Evolutionary conservation across 2,329 filamentous ascomycete species (phyloP).

Genomic region (Fusarium sp.): DNA sequence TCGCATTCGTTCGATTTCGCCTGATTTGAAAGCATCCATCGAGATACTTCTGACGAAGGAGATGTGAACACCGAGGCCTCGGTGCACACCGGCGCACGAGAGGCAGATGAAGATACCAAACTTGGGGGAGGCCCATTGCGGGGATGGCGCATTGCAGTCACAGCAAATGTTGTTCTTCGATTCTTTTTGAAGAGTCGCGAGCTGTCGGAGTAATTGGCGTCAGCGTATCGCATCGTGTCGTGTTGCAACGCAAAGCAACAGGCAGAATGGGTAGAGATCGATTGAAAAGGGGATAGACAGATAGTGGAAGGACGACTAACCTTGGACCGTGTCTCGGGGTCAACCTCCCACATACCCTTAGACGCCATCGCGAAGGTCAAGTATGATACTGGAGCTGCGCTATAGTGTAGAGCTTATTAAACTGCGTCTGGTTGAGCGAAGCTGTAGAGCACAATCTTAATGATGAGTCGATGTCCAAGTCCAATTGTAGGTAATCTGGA

Average conservation of each 20-base stretch:
- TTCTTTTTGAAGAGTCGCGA: slow-evolving; percentile 90
- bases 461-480: slow-evolving; percentile 36
- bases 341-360: slow-evolving; percentile 97
- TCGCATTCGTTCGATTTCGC: slow-evolving; percentile 94
- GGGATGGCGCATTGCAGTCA: slow-evolving; percentile 94
- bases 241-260: slow-evolving; percentile 7
- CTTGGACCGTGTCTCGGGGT: slow-evolving; percentile 96
- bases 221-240: slow-evolving; percentile 27
- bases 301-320: slow-evolving; percentile 61
- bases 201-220: slow-evolving; percentile 63
- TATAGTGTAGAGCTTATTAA: slow-evolving; percentile 3
- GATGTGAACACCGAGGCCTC: slow-evolving; percentile 95
- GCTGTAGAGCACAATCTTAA: slow-evolving; percentile 5
- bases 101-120: slow-evolving; percentile 99
- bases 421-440: slow-evolving; percentile 13
- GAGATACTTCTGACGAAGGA: slow-evolving; percentile 97
- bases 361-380: slow-evolving; percentile 64
- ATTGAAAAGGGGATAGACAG: slow-evolving; percentile 20
- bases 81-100: slow-evolving; percentile 93
- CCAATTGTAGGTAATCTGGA: slow-evolving; percentile 34
- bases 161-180: slow-evolving; percentile 91
- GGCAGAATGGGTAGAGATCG: slow-evolving; percentile 10
- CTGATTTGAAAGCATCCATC: slow-evolving; percentile 97
- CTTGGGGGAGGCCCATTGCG: slow-evolving; percentile 98
- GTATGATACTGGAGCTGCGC: background rate